These are phyloP conservation scores for Tribonema minus DNA, from an alignment of 108 stramenopile species.

Conservation along the genomic window DNA sequence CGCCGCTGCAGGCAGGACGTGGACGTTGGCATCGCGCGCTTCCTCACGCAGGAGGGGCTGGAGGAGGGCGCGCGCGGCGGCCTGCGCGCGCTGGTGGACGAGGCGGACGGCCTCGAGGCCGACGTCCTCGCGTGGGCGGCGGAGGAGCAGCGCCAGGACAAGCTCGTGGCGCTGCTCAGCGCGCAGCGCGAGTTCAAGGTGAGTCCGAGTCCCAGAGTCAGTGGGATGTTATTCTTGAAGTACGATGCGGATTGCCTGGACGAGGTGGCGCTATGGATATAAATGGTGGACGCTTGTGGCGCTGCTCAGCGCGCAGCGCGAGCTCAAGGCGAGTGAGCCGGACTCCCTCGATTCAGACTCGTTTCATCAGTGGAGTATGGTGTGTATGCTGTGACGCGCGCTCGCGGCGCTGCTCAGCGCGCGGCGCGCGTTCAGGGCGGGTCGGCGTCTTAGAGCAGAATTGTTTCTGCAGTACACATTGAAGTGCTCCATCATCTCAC, in stretches of 20 bases:
- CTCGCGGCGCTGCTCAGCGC: too few species aligned
- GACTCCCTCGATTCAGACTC: too few species aligned
- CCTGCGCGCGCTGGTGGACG: conserved; percentile 44
- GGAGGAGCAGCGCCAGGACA: conserved; percentile 52
- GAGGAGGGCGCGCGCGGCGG: conserved; percentile 27
- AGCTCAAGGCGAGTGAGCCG: conserved; percentile 55
- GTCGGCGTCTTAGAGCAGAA: too few species aligned
- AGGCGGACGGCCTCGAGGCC: conserved; percentile 55
- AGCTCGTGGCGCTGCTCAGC: conserved; percentile 46
- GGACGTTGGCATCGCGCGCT: conserved; percentile 43
- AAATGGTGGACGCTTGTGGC: too few species aligned
- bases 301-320: conserved; percentile 53
- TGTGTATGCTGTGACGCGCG: too few species aligned
- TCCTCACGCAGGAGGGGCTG: conserved; percentile 43
- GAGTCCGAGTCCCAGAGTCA: too few species aligned
- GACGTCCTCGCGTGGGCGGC: conserved; percentile 52
- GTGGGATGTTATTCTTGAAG: neutral
- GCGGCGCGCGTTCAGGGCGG: too few species aligned
- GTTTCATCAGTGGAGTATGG: too few species aligned
- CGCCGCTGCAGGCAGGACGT: conserved; percentile 52
- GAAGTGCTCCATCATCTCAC: too few species aligned
- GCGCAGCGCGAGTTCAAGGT: conserved; percentile 60
- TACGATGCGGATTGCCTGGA: too few species aligned
- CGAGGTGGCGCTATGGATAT: too few species aligned
- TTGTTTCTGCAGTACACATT: too few species aligned